Percentiles rank a stretch among this genome's conserved stretches.
These are phyloP conservation scores for Pleurotus ostreatus DNA, from an alignment of 768 basidiomycete species.

Conservation along the genomic window DNA sequence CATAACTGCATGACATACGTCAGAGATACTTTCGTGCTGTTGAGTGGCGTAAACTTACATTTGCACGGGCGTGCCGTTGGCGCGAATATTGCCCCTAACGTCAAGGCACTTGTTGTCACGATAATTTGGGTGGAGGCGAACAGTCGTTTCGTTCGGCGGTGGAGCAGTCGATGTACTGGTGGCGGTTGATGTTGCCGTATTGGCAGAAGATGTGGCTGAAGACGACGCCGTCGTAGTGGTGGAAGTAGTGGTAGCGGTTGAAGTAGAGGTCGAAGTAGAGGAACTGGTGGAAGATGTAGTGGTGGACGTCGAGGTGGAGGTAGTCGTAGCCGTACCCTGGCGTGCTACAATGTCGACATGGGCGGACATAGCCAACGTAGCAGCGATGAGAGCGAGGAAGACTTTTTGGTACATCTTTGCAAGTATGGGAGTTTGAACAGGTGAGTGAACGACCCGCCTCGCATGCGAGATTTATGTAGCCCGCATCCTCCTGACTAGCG, in stretches of 20 bases:
- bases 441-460: background rate
- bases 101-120: background rate
- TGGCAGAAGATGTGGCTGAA: background rate
- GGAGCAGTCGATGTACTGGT: background rate
- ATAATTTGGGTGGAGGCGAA: background rate
- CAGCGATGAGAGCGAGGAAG: background rate
- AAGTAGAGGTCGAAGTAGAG: background rate
- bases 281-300: background rate
- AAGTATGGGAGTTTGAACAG: background rate
- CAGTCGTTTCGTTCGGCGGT: background rate
- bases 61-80: background rate
- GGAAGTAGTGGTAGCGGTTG: background rate
- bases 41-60: background rate
- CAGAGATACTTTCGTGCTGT: background rate
- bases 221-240: background rate
- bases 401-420: background rate
- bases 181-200: background rate
- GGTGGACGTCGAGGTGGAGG: background rate
- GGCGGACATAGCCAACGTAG: background rate
- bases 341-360: background rate
- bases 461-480: background rate
- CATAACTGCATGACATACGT: background rate
- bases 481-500: background rate
- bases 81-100: background rate
- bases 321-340: background rate